A percentile compares a stretch with the other conserved stretches of the same genome.
Evolutionary conservation across 148 eudicot species (phyloP).

Genomic region (Rhododendron ferrugineum): DNA sequence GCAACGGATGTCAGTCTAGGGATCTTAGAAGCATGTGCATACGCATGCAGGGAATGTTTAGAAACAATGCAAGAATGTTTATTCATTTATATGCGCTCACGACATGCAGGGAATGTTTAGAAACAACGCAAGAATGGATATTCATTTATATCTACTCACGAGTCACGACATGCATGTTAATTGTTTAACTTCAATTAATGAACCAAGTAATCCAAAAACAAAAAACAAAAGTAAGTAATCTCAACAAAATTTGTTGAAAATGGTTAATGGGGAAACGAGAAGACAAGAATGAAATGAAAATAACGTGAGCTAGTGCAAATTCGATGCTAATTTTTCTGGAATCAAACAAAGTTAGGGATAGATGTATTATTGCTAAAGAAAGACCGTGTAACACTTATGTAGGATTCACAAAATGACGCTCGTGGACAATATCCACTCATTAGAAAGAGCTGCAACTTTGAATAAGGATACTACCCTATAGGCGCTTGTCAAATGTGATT

Average conservation of each 20-base stretch:
- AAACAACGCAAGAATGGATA: neutral
- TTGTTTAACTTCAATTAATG: neutral
- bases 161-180: neutral
- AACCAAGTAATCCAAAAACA: neutral
- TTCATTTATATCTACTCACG: neutral
- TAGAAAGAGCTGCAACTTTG: neutral
- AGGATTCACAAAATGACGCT: neutral
- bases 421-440: neutral
- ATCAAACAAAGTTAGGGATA: no score
- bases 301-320: neutral
- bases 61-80: neutral
- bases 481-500: neutral
- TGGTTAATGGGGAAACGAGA: neutral
- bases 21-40: neutral
- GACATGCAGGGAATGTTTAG: neutral
- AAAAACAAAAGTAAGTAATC: no score
- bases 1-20: neutral
- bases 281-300: neutral
- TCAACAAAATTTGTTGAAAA: neutral
- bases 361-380: neutral
- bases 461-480: neutral
- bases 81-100: neutral
- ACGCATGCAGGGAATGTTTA: neutral
- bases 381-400: neutral
- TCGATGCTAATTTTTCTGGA: no score